These are phyloP conservation scores for Plasmodium blacklocki DNA, from an alignment of 169 alveolate genomes.

Conservation along the genomic window DNA sequence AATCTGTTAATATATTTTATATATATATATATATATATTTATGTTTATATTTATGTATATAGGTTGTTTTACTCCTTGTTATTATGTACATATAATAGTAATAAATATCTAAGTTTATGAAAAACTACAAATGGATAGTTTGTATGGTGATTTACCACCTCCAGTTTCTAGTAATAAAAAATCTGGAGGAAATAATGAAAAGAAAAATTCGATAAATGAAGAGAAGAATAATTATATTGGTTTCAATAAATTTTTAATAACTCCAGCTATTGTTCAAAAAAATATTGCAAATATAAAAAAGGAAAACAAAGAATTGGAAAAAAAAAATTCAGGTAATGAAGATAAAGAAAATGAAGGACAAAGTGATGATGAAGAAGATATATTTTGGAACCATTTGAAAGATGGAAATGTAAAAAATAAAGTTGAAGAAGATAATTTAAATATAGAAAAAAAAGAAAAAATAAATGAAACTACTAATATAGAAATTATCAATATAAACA, in stretches of 20 bases:
- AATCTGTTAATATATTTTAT: no score
- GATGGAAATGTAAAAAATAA: slow-evolving; percentile 13
- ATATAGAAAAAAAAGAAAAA: neutral
- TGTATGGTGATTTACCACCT: slow-evolving; percentile 86
- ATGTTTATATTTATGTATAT: no score
- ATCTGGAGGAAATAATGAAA: slow-evolving; percentile 26
- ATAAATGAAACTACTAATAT: slow-evolving; percentile 11
- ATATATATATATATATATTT: no score
- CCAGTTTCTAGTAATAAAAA: slow-evolving; percentile 67
- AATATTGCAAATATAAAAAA: slow-evolving; percentile 70
- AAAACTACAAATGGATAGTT: slow-evolving; percentile 79
- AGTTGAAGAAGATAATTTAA: neutral
- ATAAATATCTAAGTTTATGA: neutral
- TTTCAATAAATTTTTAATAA: slow-evolving; percentile 64
- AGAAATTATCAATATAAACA: slow-evolving; percentile 62
- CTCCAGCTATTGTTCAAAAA: slow-evolving; percentile 66
- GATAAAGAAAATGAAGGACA: neutral
- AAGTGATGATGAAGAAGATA: neutral
- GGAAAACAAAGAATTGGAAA: slow-evolving; percentile 23
- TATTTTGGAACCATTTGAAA: neutral
- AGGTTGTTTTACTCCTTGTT: no score
- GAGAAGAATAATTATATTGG: slow-evolving; percentile 30
- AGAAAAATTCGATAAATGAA: slow-evolving; percentile 5
- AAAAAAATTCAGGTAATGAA: slow-evolving; percentile 8
- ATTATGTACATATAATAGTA: neutral